These are phyloP conservation scores for Porpolomopsis calyptriformis DNA, from an alignment of 768 basidiomycete genomes.

Conservation along the genomic window DNA sequence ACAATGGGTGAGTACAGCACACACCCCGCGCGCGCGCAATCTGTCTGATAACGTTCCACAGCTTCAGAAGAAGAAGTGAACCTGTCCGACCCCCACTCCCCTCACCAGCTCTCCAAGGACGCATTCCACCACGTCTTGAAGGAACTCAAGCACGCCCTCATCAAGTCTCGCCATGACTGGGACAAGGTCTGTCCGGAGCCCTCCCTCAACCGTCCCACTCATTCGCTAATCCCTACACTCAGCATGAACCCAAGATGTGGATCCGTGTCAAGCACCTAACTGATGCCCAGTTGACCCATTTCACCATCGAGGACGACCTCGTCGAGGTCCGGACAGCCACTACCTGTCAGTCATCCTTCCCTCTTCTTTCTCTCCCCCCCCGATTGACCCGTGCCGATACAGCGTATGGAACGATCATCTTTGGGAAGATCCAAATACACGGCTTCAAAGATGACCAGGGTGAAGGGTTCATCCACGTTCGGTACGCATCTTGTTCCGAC, in stretches of 20 bases:
- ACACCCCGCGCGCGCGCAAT: no score
- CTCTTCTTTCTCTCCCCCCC: background rate
- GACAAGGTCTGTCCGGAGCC: conserved; percentile 23
- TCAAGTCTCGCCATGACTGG: conserved; percentile 61
- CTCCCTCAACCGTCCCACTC: background rate
- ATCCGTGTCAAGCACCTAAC: conserved; percentile 41
- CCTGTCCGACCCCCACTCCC: conserved; percentile 50
- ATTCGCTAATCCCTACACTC: background rate
- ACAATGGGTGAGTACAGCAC: background rate
- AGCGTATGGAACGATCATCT: conserved; percentile 54
- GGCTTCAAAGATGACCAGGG: conserved; percentile 53
- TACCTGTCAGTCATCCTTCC: conserved; percentile 27
- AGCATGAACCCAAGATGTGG: conserved; percentile 66
- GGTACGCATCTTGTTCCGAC: conserved; percentile 29
- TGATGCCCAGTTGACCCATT: conserved; percentile 42
- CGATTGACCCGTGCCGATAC: background rate
- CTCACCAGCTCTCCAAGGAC: conserved; percentile 48
- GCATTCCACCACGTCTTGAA: conserved; percentile 50
- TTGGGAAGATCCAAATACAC: conserved; percentile 69
- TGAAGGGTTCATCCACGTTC: conserved; percentile 59
- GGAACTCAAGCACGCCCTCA: conserved; percentile 53
- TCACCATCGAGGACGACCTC: conserved; percentile 37
- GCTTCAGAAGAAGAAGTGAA: conserved; percentile 47
- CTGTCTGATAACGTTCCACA: no score
- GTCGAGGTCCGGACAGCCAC: conserved; percentile 41